A percentile compares a stretch with the other conserved stretches of the same genome.
These are phyloP conservation scores for Phytophthora megakarya DNA, from an alignment of 352 stramenopile genomes.

Conservation along the genomic window DNA sequence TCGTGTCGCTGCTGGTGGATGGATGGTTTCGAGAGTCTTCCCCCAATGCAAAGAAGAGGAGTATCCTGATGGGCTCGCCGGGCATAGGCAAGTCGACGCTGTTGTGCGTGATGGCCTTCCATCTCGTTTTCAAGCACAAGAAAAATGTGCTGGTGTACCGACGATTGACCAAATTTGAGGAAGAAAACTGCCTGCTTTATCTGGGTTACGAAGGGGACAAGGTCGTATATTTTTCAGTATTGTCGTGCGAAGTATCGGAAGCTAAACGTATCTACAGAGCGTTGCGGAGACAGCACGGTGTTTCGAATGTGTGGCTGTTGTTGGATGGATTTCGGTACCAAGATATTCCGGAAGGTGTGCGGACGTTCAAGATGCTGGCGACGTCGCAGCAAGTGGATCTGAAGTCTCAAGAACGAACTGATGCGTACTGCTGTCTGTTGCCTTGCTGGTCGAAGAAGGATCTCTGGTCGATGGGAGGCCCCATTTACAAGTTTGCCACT, in stretches of 20 bases:
- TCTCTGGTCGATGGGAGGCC: background rate
- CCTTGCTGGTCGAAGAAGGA: constrained; percentile 17
- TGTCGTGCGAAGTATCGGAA: background rate
- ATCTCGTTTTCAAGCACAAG: constrained; percentile 36
- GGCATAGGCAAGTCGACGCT: constrained; percentile 40
- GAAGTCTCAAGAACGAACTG: background rate
- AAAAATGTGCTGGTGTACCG: constrained; percentile 43
- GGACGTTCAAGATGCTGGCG: constrained; percentile 27
- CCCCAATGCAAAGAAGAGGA: constrained; percentile 19
- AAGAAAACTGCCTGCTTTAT: constrained; percentile 13
- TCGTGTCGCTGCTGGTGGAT: constrained; percentile 16
- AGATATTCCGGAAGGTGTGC: constrained; percentile 6
- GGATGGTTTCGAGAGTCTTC: constrained; percentile 30
- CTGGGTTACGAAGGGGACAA: constrained; percentile 16
- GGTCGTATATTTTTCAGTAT: constrained; percentile 10
- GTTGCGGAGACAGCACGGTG: background rate
- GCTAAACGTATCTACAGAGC: no score
- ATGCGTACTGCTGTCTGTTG: constrained; percentile 15
- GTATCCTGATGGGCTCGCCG: constrained; percentile 29
- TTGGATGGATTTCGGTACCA: constrained; percentile 16
- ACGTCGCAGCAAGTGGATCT: constrained; percentile 27
- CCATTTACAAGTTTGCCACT: background rate
- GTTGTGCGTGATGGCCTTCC: constrained; percentile 37
- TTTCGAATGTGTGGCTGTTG: constrained; percentile 16
- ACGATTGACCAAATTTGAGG: constrained; percentile 14